Conservation (phyloP, 495 filamentous ascomycete species). For the Venustampulla echinocandica region DNA sequence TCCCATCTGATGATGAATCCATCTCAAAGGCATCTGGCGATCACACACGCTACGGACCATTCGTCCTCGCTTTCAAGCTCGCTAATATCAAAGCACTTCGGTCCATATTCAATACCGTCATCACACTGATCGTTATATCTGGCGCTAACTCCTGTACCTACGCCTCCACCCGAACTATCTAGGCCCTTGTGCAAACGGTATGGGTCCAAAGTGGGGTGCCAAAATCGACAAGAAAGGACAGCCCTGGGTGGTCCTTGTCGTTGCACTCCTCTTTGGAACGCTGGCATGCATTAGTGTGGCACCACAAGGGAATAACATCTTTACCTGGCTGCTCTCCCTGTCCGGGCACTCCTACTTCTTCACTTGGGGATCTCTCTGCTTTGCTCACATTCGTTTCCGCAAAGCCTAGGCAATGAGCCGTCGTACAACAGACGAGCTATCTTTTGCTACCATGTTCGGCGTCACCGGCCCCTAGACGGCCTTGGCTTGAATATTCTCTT, state of each 20-base stretch:
- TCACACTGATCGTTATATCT: constrained; percentile 49
- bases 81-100: constrained; percentile 59
- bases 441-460: constrained; percentile 75
- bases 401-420: constrained; percentile 65
- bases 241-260: constrained; percentile 42
- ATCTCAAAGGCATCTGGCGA: constrained; percentile 26
- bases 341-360: constrained; percentile 86
- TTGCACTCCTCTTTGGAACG: constrained; percentile 45
- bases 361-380: constrained; percentile 86
- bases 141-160: constrained; percentile 58
- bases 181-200: constrained; percentile 48
- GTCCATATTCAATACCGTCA: constrained; percentile 63
- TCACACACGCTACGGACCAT: constrained; percentile 52
- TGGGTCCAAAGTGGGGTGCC: constrained; percentile 48
- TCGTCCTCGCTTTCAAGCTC: constrained; percentile 56
- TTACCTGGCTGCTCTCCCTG: constrained; percentile 84
- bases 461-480: constrained; percentile 72
- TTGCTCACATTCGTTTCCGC: constrained; percentile 88
- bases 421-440: constrained; percentile 62
- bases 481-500: constrained; percentile 73
- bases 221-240: constrained; percentile 52
- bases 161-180: constrained; percentile 54
- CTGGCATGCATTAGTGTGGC: constrained; percentile 48
- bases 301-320: constrained; percentile 39
- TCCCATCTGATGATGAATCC: constrained; percentile 26